Evolutionary conservation across 2,329 filamentous ascomycete genomes (phyloP).

Genomic region (Colletotrichum sp.): DNA sequence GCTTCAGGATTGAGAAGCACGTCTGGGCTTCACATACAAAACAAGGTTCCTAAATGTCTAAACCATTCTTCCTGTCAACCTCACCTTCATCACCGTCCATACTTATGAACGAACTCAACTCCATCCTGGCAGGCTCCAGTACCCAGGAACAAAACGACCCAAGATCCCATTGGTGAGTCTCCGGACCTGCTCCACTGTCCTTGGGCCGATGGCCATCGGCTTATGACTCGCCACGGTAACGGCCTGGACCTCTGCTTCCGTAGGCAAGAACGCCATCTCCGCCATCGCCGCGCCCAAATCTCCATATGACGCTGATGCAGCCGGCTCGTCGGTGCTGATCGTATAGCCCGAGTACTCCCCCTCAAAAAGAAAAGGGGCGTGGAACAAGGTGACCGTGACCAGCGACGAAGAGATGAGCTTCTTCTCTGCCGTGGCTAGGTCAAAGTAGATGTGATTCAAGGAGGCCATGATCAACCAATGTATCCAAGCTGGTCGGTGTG

Average conservation of each 20-base stretch:
- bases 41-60: not conserved
- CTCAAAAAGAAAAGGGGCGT: not conserved
- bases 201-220: rapidly evolving
- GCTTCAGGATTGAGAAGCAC: not conserved
- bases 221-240: not conserved
- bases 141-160: not conserved
- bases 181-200: not conserved
- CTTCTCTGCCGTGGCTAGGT: not conserved
- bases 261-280: not conserved
- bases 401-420: not conserved
- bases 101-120: not conserved
- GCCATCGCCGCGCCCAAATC: not conserved
- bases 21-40: not conserved
- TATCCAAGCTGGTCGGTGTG: not conserved
- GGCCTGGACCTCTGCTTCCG: not conserved
- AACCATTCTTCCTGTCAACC: not conserved
- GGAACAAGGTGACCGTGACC: not conserved
- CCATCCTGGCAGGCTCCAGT: not conserved
- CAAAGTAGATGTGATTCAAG: not conserved
- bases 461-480: not conserved
- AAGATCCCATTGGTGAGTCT: not conserved
- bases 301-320: not conserved
- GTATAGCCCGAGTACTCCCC: not conserved
- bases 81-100: not conserved
- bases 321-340: not conserved